These are phyloP conservation scores for Auriculariales sp. DNA, from an alignment of 768 basidiomycete genomes.

Conservation along the genomic window DNA sequence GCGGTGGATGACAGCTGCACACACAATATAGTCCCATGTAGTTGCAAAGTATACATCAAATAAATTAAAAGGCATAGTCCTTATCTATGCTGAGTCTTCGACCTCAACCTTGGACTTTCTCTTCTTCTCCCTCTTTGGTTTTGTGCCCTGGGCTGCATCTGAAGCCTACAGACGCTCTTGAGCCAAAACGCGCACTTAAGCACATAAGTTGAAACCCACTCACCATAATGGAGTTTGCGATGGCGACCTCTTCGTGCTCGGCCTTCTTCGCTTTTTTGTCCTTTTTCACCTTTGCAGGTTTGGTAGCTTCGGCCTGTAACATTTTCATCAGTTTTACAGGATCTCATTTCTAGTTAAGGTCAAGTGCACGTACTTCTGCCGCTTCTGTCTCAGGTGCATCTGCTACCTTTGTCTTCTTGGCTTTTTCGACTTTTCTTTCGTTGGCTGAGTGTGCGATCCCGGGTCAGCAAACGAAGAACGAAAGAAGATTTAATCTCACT, in stretches of 20 bases:
- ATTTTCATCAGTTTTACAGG: too few relatives aligned
- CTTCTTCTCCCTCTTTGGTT: slow-evolving; percentile 15
- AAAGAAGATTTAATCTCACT: background rate
- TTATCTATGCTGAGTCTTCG: background rate
- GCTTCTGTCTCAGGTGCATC: background rate
- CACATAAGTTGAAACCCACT: too few relatives aligned
- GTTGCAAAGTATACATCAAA: too few relatives aligned
- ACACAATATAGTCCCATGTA: too few relatives aligned
- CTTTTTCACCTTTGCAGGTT: background rate
- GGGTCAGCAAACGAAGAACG: slow-evolving; percentile 10
- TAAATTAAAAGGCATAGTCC: too few relatives aligned
- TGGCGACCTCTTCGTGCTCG: background rate
- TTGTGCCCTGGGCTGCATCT: background rate
- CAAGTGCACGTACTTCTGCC: too few relatives aligned
- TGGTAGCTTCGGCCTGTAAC: background rate
- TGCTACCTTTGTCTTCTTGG: slow-evolving; percentile 7
- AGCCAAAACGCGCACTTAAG: too few relatives aligned
- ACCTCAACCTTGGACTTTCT: background rate
- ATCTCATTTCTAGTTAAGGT: too few relatives aligned
- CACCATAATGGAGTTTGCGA: too few relatives aligned
- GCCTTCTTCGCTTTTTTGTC: slow-evolving; percentile 1
- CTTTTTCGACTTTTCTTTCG: slow-evolving; percentile 25
- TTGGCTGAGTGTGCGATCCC: too few relatives aligned
- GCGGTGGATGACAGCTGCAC: background rate
- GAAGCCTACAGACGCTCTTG: too few relatives aligned